These are phyloP conservation scores for Suillus lakei DNA, from an alignment of 768 basidiomycete genomes.

Conservation along the genomic window DNA sequence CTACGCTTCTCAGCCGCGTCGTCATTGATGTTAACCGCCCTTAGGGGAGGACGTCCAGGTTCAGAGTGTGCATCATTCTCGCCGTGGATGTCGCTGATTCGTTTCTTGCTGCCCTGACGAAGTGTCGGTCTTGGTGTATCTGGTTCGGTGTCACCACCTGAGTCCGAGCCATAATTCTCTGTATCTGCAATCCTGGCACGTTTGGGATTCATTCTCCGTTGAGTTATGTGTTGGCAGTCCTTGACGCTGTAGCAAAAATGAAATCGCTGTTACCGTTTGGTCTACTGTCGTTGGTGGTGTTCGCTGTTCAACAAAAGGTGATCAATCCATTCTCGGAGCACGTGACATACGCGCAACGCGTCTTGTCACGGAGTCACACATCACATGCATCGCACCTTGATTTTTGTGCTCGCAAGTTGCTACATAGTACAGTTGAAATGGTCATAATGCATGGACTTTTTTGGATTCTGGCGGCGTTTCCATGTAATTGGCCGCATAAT, in stretches of 20 bases:
- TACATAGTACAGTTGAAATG: no score
- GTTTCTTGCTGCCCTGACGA: constrained; percentile 38
- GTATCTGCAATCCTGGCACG: constrained; percentile 22
- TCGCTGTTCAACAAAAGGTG: constrained; percentile 36
- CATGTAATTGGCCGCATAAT: no score
- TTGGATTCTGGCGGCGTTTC: no score
- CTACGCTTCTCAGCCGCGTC: constrained; percentile 87
- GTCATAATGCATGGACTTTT: no score
- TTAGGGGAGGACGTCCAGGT: constrained; percentile 45
- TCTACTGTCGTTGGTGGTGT: constrained; percentile 20
- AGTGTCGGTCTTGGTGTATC: constrained; percentile 32
- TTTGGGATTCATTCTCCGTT: constrained; percentile 25
- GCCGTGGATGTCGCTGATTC: constrained; percentile 55
- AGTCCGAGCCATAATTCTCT: constrained; percentile 23
- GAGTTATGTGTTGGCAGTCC: not conserved
- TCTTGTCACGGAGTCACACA: constrained; percentile 26
- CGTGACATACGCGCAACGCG: constrained; percentile 35
- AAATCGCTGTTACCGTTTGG: not conserved
- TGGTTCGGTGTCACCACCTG: constrained; percentile 36
- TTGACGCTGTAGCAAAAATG: not conserved
- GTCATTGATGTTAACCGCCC: constrained; percentile 65
- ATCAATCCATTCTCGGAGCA: constrained; percentile 19
- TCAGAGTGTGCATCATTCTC: constrained; percentile 40
- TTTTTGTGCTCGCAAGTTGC: no score
- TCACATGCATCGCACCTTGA: no score